phyloP scores from a whole-genome alignment of 345 rosid genomes.

The Noccaea caerulescens region DNA sequence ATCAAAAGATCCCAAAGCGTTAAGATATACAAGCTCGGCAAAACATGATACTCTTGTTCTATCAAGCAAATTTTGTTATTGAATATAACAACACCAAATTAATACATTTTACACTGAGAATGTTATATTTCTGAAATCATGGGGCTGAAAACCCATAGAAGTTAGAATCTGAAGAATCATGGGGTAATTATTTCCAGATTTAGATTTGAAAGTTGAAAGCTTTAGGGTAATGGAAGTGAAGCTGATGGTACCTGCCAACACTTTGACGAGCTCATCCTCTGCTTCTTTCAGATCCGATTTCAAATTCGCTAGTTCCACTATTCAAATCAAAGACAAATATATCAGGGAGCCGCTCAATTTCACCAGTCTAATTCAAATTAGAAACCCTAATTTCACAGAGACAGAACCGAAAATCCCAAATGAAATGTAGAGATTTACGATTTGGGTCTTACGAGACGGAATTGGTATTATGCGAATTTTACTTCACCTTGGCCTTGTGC shows the following conservation, averaged over 20 bases:
- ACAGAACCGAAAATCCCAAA: background rate
- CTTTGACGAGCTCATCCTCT: slow-evolving; percentile 80
- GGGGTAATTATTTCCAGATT: background rate
- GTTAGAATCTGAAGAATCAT: slow-evolving; percentile 3
- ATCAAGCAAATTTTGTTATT: background rate
- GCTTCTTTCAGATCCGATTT: slow-evolving; percentile 72
- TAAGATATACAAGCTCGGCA: slow-evolving; percentile 1
- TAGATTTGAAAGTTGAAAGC: slow-evolving; percentile 15
- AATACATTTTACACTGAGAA: background rate
- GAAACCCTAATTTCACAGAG: slow-evolving; percentile 40
- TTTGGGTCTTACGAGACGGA: background rate
- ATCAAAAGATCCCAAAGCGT: background rate
- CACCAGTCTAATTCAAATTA: background rate
- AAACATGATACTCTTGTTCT: background rate
- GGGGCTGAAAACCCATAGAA: background rate
- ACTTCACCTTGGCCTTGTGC: slow-evolving; percentile 58
- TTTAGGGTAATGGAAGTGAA: slow-evolving; percentile 20
- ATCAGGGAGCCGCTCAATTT: slow-evolving; percentile 30
- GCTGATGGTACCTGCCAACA: slow-evolving; percentile 59
- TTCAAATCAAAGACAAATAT: background rate
- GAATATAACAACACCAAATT: background rate
- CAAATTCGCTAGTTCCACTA: slow-evolving; percentile 61
- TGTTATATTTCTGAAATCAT: background rate
- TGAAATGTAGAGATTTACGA: background rate
- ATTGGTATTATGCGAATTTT: background rate